Evolutionary conservation across 129 eudicot species (phyloP).

Genomic region (Artemisia argyi): DNA sequence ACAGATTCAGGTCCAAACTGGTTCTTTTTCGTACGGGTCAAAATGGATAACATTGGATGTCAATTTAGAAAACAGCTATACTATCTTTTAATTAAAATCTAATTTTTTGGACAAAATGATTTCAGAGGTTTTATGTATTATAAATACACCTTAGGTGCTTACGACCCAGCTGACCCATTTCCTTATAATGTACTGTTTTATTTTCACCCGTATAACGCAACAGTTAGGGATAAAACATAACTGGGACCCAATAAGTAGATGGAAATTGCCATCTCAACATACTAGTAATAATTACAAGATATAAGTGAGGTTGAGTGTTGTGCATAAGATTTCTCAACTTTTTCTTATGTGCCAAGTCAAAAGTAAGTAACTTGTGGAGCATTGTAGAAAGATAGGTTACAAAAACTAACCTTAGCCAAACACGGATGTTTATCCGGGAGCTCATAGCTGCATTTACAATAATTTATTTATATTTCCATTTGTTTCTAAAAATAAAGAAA

Average conservation of each 20-base stretch:
- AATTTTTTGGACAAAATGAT: too few relatives aligned
- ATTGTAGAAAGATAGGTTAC: background rate
- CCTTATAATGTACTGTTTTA: too few relatives aligned
- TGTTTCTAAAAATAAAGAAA: background rate
- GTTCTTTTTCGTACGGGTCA: constrained; percentile 9
- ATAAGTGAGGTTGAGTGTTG: background rate
- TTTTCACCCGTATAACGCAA: too few relatives aligned
- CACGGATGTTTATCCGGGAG: constrained; percentile 56
- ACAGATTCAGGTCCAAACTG: background rate
- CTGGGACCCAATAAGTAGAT: too few relatives aligned
- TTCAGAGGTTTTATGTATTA: too few relatives aligned
- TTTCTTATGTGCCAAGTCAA: background rate
- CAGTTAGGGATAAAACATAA: too few relatives aligned
- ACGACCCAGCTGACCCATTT: too few relatives aligned
- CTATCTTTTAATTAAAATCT: too few relatives aligned
- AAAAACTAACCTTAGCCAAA: constrained; percentile 45
- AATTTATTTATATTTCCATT: background rate
- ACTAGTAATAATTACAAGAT: background rate
- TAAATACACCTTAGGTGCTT: too few relatives aligned
- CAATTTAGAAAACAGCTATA: background rate
- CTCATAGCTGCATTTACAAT: constrained; percentile 44
- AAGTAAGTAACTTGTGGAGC: background rate
- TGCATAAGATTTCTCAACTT: background rate
- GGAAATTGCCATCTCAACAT: too few relatives aligned
- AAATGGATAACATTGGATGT: constrained; percentile 39